Base-by-base conservation (phyloP, 768 basidiomycete species). In the Hericium coralloides region DNA sequence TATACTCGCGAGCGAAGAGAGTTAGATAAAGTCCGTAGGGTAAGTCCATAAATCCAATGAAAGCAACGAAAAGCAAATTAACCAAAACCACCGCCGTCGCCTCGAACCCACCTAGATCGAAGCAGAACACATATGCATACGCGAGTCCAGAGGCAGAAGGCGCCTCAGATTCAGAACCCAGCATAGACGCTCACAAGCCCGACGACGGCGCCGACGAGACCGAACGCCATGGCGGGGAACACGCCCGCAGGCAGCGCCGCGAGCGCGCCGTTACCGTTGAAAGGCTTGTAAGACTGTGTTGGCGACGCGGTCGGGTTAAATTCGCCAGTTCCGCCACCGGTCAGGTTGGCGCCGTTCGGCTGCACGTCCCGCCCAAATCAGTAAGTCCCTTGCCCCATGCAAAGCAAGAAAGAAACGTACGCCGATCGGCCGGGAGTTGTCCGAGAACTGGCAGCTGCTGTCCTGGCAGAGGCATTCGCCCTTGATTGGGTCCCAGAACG, bases 401-500 rank as follows among this genome's bases (percentile, higher is more conserved):
- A 9, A 49, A 39, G 55, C 55, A 20, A 47, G 8, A 59, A 58
- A 36, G 15, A 31, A 31, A 71, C 81, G 20, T 66, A 85, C 85
- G 59, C 85, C 85, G 39, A 87, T 83, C 4, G 84, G 77, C 43
- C 84, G 73, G 18, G 84, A 79, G 45, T 75, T 68, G 63, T 92
- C 89, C 3, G 68, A 67, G 69, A 90, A 91, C 0, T 75, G 71
- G 67, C 90, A 91, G 2, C 69, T 71, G 52, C 58, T 60, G 2
- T 78, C 76, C 0, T 70, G 76, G 70, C 88, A 91, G 53, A 84
- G 70, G 61, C 89, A 91, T 38, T 74, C 70, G 62, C 81, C 83
- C 25, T 61, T 73, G 52, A 89, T 76, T 2, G 89, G 89, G 67
- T 91, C 88, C 86, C 87, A 90, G 76, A 87, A 91, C 3, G 84